A percentile compares a stretch with the other conserved stretches of the same genome.
These are phyloP conservation scores for Termitomyces sp. DNA, from an alignment of 768 basidiomycete genomes.

Conservation along the genomic window DNA sequence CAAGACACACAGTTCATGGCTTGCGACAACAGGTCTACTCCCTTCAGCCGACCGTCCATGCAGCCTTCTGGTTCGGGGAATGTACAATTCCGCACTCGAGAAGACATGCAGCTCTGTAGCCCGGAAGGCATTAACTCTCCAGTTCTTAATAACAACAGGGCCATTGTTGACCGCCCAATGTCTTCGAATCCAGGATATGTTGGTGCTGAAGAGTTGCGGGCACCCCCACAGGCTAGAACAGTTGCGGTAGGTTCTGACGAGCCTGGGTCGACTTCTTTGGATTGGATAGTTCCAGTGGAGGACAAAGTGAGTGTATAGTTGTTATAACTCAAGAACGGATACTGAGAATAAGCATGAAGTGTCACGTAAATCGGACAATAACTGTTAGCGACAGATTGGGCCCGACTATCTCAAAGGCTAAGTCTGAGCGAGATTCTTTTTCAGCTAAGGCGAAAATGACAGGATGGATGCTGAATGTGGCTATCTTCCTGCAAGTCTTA, in stretches of 20 bases:
- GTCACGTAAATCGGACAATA: neutral
- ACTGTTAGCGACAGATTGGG: conserved; percentile 26
- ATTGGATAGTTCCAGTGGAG: neutral
- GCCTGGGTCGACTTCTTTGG: neutral
- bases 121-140: neutral
- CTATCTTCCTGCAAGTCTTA: conserved; percentile 59
- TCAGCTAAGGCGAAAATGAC: conserved; percentile 36
- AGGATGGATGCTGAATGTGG: conserved; percentile 33
- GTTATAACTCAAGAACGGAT: neutral
- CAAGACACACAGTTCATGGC: neutral
- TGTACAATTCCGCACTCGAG: neutral
- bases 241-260: neutral
- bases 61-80: neutral
- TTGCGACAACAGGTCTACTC: neutral
- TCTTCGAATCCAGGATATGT: neutral
- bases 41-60: neutral
- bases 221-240: neutral
- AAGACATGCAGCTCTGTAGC: neutral
- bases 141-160: neutral
- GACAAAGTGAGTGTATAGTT: neutral
- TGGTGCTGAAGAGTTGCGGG: neutral
- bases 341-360: neutral
- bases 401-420: conserved; percentile 47
- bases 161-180: neutral
- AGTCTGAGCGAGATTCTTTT: conserved; percentile 36